These are phyloP conservation scores for Stropharia rugosoannulata DNA, from an alignment of 768 basidiomycete genomes.

Conservation along the genomic window DNA sequence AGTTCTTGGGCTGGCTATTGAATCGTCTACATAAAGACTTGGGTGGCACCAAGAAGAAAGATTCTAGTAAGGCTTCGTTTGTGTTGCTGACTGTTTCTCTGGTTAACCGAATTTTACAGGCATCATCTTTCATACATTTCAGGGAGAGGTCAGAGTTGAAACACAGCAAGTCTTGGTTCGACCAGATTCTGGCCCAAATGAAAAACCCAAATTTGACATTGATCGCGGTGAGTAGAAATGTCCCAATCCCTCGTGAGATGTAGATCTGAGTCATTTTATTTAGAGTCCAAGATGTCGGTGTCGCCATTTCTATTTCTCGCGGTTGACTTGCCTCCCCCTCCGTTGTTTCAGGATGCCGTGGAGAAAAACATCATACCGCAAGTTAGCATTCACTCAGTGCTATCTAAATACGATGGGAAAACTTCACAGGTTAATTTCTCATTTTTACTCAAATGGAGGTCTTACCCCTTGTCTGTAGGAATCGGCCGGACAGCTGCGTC, in stretches of 20 bases:
- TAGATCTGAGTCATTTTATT: constrained; percentile 26
- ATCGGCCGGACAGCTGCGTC: constrained; percentile 77
- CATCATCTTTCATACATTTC: constrained; percentile 90
- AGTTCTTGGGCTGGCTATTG: constrained; percentile 94
- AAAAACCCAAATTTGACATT: constrained; percentile 91
- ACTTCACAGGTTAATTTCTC: constrained; percentile 70
- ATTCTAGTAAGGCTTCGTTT: constrained; percentile 68
- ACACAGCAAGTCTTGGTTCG: constrained; percentile 91
- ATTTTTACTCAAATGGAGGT: constrained; percentile 1
- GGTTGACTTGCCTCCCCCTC: constrained; percentile 95
- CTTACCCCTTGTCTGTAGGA: constrained; percentile 53
- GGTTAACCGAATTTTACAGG: constrained; percentile 44
- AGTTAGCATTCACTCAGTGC: constrained; percentile 85
- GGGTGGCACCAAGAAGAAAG: constrained; percentile 90
- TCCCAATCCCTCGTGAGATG: constrained; percentile 1
- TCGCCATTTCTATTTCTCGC: constrained; percentile 97
- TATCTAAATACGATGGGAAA: constrained; percentile 92
- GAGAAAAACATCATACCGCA: constrained; percentile 99
- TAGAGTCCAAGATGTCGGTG: constrained; percentile 81
- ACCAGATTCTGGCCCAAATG: constrained; percentile 68
- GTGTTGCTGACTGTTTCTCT: constrained; percentile 7
- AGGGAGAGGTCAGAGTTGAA: constrained; percentile 90
- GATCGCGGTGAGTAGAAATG: constrained; percentile 68
- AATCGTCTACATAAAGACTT: constrained; percentile 92
- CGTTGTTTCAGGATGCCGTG: constrained; percentile 91